Evolutionary conservation across 2,329 filamentous ascomycete genomes (phyloP).

Genomic region (Zymoseptoria passerinii): DNA sequence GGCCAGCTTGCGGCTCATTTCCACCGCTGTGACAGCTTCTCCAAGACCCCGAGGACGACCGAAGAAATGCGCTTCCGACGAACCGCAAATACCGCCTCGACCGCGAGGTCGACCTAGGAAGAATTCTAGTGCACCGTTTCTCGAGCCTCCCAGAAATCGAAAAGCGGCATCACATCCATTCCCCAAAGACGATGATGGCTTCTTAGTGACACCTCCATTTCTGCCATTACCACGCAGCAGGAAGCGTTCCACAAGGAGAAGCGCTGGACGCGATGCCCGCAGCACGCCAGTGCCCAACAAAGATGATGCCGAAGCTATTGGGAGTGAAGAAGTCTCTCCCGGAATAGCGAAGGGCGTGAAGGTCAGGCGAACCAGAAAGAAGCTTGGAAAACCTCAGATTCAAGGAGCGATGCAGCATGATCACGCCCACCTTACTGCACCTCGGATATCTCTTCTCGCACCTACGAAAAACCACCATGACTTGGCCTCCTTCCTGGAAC

Average conservation of each 20-base stretch:
- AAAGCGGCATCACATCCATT: background rate
- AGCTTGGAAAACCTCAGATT: background rate
- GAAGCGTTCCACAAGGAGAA: background rate
- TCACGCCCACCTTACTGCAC: background rate
- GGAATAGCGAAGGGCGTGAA: background rate
- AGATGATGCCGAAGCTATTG: too few species aligned
- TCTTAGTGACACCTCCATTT: background rate
- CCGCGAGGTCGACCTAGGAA: background rate
- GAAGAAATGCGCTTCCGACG: background rate
- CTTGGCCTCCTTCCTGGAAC: slow-evolving; percentile 55
- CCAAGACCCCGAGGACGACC: slow-evolving; percentile 1
- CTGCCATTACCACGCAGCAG: background rate
- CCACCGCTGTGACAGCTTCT: background rate
- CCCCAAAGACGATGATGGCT: background rate
- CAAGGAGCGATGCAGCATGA: background rate
- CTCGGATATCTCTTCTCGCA: slow-evolving; percentile 11
- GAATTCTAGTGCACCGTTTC: background rate
- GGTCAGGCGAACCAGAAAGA: background rate
- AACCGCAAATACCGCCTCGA: background rate
- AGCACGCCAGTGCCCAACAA: background rate
- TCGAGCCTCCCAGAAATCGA: background rate
- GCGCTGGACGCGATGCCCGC: background rate
- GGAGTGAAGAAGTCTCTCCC: too few species aligned
- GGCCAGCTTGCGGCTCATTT: slow-evolving; percentile 1
- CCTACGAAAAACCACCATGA: slow-evolving; percentile 48